These are phyloP conservation scores for Lecanosticta acicola DNA, from an alignment of 2,329 filamentous ascomycete species.

Conservation along the genomic window DNA sequence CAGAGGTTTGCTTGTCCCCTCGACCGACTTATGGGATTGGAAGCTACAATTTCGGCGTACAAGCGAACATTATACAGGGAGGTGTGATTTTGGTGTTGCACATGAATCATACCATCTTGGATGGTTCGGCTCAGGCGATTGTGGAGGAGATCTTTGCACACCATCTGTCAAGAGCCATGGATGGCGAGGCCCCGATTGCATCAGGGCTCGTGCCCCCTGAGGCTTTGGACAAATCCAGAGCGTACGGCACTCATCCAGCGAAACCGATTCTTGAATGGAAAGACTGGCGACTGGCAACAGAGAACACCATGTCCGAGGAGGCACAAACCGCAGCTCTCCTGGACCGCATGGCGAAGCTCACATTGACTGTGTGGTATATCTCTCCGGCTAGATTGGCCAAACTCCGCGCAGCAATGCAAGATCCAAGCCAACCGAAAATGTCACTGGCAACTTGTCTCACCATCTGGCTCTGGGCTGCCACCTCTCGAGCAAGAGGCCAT, in stretches of 20 bases:
- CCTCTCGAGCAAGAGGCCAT: conserved; percentile 7
- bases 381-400: conserved; percentile 6
- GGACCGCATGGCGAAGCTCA: conserved; percentile 6
- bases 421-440: conserved; percentile 5
- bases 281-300: conserved; percentile 10
- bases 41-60: conserved; percentile 12
- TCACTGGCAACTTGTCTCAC: conserved; percentile 10
- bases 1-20: conserved; percentile 6
- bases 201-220: conserved; percentile 7
- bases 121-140: conserved; percentile 9
- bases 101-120: conserved; percentile 16
- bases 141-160: conserved; percentile 9
- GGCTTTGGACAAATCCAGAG: conserved; percentile 12
- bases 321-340: conserved; percentile 1
- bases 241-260: conserved; percentile 8
- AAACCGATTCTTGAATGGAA: conserved; percentile 12
- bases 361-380: conserved; percentile 9
- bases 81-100: conserved; percentile 11
- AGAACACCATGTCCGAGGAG: conserved; percentile 7
- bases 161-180: conserved; percentile 11
- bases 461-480: conserved; percentile 9
- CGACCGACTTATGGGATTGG: conserved; percentile 9
- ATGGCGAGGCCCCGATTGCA: neutral
- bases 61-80: conserved; percentile 13
- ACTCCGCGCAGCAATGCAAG: conserved; percentile 6